These are phyloP conservation scores for Cyclotella choctawhatcheeana DNA, from an alignment of 108 stramenopile genomes.

Conservation along the genomic window DNA sequence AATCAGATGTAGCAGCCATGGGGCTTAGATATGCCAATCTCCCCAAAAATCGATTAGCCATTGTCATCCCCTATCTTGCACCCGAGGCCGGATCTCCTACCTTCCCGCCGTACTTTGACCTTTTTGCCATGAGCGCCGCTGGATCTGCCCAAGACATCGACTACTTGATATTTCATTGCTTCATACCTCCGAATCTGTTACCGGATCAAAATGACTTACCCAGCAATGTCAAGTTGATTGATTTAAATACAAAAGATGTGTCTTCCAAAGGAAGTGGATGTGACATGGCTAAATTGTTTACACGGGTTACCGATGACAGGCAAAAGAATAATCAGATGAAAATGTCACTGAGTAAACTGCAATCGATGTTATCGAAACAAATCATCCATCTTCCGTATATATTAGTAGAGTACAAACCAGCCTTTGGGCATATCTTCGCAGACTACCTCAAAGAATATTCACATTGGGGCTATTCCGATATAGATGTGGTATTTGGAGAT, in stretches of 20 bases:
- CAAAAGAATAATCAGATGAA: constrained; percentile 39
- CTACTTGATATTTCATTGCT: constrained; percentile 85
- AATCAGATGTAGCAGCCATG: constrained; percentile 23
- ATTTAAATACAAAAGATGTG: constrained; percentile 50
- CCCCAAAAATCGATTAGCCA: constrained; percentile 59
- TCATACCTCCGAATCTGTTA: constrained; percentile 55
- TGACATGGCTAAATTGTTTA: constrained; percentile 50
- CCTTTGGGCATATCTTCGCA: constrained; percentile 89
- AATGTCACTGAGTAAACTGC: constrained; percentile 49
- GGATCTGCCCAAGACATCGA: constrained; percentile 75
- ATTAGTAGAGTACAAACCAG: constrained; percentile 95
- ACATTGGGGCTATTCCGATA: constrained; percentile 95
- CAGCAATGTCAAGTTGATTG: constrained; percentile 72
- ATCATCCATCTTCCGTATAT: constrained; percentile 76
- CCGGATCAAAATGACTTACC: constrained; percentile 34
- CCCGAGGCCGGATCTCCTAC: constrained; percentile 50
- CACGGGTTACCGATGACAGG: constrained; percentile 58
- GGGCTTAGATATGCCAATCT: constrained; percentile 6
- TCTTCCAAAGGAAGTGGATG: constrained; percentile 17
- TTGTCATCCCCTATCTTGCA: constrained; percentile 78
- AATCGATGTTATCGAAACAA: constrained; percentile 46
- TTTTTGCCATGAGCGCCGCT: constrained; percentile 81
- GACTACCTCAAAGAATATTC: constrained; percentile 76
- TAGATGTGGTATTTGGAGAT: constrained; percentile 94
- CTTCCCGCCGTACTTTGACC: constrained; percentile 82